phyloP scores from a whole-genome alignment of 1,284 basidiomycete genomes.

The Tylopilus orsonianus region DNA sequence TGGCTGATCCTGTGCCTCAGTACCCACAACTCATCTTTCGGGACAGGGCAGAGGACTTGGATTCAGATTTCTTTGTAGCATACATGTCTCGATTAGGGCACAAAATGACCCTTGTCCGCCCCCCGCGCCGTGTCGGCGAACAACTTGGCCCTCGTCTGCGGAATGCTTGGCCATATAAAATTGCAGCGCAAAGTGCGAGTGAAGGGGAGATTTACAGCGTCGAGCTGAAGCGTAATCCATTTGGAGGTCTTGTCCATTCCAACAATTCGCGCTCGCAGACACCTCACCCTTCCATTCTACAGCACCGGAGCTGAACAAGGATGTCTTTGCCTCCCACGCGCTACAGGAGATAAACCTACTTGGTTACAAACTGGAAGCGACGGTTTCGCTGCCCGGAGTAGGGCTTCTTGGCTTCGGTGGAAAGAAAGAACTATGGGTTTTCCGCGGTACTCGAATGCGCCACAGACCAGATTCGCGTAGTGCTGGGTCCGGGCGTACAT shows the following conservation, averaged over 20 bases:
- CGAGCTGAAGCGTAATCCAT: constrained; percentile 42
- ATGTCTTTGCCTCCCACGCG: constrained; percentile 43
- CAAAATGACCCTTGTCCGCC: constrained; percentile 57
- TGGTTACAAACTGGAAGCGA: constrained; percentile 48
- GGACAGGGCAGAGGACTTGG: constrained; percentile 44
- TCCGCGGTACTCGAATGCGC: constrained; percentile 35
- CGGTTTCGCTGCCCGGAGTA: constrained; percentile 43
- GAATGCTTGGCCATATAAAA: constrained; percentile 47
- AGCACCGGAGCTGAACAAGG: constrained; percentile 41
- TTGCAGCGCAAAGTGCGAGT: constrained; percentile 46
- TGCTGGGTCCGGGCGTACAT: constrained; percentile 26
- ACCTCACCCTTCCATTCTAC: constrained; percentile 13
- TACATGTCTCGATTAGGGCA: constrained; percentile 57
- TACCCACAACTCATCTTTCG: constrained; percentile 63
- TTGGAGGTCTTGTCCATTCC: constrained; percentile 38
- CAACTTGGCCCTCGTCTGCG: constrained; percentile 48
- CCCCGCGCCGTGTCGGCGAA: constrained; percentile 50
- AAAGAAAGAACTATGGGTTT: constrained; percentile 51
- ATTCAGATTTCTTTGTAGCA: constrained; percentile 58
- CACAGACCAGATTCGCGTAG: constrained; percentile 34
- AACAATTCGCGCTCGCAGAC: constrained; percentile 17
- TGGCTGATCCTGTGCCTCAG: constrained; percentile 30
- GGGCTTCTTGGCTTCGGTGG: constrained; percentile 41
- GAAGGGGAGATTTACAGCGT: constrained; percentile 53
- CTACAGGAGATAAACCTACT: constrained; percentile 41